Evolutionary conservation across 2,329 filamentous ascomycete species (phyloP).

Genomic region (Clarireedia sp.): DNA sequence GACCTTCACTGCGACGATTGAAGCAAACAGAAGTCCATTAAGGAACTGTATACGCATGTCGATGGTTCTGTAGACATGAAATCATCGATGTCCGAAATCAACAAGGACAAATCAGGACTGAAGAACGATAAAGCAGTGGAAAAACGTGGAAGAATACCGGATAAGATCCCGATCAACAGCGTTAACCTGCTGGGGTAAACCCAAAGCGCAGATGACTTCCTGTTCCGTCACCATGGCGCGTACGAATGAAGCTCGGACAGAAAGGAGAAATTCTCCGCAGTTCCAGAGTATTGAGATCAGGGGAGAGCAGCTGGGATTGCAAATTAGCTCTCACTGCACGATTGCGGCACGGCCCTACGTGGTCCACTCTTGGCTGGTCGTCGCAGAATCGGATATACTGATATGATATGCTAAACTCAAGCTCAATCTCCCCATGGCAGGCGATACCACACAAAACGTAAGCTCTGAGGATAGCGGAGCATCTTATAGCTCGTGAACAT

Average conservation of each 20-base stretch:
- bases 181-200: not conserved
- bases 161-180: not conserved
- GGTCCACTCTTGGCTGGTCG: not conserved
- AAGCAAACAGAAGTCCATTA: conserved; percentile 1
- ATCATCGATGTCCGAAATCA: not conserved
- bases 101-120: not conserved
- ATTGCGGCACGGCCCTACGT: not conserved
- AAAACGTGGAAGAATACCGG: not conserved
- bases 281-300: not conserved
- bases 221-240: no score
- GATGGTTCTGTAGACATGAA: conserved; percentile 3
- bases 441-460: no score
- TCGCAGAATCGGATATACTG: not conserved
- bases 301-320: not conserved
- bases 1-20: not conserved
- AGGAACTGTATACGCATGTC: conserved; percentile 7
- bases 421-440: not conserved
- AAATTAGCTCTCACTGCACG: not conserved
- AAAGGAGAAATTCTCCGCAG: not conserved
- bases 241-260: not conserved
- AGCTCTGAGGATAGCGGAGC: no score
- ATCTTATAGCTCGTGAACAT: no score
- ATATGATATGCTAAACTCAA: not conserved
- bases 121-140: not conserved
- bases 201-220: no score